Percentiles rank a stretch among this genome's conserved stretches.
Conservation (phyloP, 352 stramenopile genomes). For the Phytophthora ohioensis region DNA sequence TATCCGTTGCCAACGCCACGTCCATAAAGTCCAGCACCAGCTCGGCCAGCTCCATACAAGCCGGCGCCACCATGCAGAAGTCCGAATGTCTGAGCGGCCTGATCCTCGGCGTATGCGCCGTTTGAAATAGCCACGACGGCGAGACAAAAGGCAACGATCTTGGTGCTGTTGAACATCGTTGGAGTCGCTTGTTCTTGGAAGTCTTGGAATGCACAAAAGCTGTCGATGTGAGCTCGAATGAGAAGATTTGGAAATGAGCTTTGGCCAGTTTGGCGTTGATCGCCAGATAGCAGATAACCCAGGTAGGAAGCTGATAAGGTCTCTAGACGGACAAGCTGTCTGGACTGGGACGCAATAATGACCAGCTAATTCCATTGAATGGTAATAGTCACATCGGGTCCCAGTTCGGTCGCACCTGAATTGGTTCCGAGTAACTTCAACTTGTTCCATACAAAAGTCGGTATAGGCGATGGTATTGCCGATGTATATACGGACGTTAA, state of each 20-base stretch:
- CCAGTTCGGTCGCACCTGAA: too few species aligned
- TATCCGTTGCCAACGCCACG: background rate
- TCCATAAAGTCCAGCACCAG: background rate
- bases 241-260: slow-evolving; percentile 22
- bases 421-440: background rate
- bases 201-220: background rate
- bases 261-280: background rate
- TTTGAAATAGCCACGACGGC: slow-evolving; percentile 9
- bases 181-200: slow-evolving; percentile 5
- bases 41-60: slow-evolving; percentile 1
- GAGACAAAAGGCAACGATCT: slow-evolving; percentile 26
- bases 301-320: background rate
- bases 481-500: background rate
- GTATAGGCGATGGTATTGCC: background rate
- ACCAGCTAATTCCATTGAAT: background rate
- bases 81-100: slow-evolving; percentile 29
- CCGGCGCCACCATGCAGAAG: background rate
- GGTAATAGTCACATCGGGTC: background rate
- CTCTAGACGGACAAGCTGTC: background rate
- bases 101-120: slow-evolving; percentile 4
- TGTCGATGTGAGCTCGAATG: slow-evolving; percentile 10
- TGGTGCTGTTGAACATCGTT: slow-evolving; percentile 22
- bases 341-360: background rate
- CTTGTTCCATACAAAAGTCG: background rate
- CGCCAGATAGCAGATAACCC: background rate